Base-by-base conservation (phyloP, 345 rosid genomes). In the Euphorbia pulcherrima region DNA sequence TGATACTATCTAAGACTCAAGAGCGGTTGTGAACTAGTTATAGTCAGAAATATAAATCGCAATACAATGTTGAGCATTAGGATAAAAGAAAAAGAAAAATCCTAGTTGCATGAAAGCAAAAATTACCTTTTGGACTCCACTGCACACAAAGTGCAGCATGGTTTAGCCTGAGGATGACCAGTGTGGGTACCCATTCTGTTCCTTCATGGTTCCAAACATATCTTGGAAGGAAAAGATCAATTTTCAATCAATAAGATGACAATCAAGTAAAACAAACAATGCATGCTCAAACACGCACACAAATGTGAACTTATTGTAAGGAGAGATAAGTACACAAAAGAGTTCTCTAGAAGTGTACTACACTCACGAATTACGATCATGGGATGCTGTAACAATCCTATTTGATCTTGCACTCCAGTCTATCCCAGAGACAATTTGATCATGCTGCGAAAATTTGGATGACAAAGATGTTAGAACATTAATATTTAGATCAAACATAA, bases 341-440 rank as follows among this genome's bases (percentile, higher is more conserved):
- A 17, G 2, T 20, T n/a, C 1, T 26, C 13, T 4, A 11, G 37
- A 60, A 60, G 14, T n/a, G n/a, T 11, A 44, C 13, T 7, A 59
- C 61, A 86, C 97, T 89, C 76, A 94, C 97, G 99, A 91, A 85
- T 89, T 89, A 72, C 97, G 85, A 75, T 92, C 99, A 76, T 94
- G 97, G 44, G 97, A 92, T 33, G 89, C 96, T 21, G 90, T 89
- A 23, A 94, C 97, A 68, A 92, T 83, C 81, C 83, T 80, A 86
- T 94, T 94, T 50, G 97, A 84, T 64, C 76, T 81, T 16, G 81
- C 75, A 82, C 97, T 84, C 97, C 99, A 94, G 75, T 94, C 99
- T 75, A 94, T 87, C 66, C 97, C 99, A 72, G 96, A 88, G 67
- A 94, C 89, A 76, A 94, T 80, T 81, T 94, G 99, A 78, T 94